Base-by-base conservation (phyloP, 23 red algal species). In the Cyanidium caldarium region DNA sequence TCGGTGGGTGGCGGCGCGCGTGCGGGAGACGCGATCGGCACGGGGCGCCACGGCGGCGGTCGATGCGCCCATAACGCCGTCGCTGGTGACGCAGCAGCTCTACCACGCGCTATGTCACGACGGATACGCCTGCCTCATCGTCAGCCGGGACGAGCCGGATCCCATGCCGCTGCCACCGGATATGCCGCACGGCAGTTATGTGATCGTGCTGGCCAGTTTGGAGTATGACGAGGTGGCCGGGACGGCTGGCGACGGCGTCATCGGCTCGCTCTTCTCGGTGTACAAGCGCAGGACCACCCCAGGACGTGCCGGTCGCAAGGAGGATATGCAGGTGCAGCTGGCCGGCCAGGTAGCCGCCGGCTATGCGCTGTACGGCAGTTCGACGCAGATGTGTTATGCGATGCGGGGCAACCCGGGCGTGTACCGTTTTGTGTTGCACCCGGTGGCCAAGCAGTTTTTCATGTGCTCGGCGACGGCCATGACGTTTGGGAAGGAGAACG, bases 91-190 rank as follows among this genome's bases (percentile, higher is more conserved):
- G 30, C 70, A 66, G 26, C 71, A 86, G 36, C 29, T 98, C 43
- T 98, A 98, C 67, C 69, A 69, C 36, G 44, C 82, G 40, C 84
- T 98, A 2, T 75, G 77, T 0, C 65, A 78, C 65, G 92, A 98
- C 68, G 92, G 92, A 17, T 98, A 98, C 76, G 82, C 84, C 72
- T 98, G 92, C 66, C 78, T 98, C 35, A 72, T 98, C 21, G 73
- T 98, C 26, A 70, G 81, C 28, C 82, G 82, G 40, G 81, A 81
- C 40, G 45, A 66, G 39, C 46, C 69, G 40, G 73, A 85, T 39
- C 92, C 92, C 34, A 78, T 89, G 39, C 85, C 83, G 45, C 83
- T 88, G 44, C 79, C 83, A 23, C 77, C 86, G 57, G 79, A 86
- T 45, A 84, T 86, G 41, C 80, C 86, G 35, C 80, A 87, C 78